These are phyloP conservation scores for Mycena capillaripes DNA, from an alignment of 768 basidiomycete genomes.

Conservation along the genomic window DNA sequence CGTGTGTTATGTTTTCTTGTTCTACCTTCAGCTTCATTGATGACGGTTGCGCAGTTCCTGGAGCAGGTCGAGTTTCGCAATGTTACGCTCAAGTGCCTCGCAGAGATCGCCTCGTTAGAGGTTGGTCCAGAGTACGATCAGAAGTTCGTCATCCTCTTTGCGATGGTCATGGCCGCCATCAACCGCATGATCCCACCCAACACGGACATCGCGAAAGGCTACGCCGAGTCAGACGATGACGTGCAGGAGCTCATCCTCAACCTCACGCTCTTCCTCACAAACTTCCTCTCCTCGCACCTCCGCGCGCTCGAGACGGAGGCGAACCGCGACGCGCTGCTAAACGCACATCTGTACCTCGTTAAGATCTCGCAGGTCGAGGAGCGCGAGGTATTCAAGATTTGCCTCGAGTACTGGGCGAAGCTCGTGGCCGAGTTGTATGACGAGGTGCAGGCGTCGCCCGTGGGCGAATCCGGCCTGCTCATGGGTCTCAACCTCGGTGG, in stretches of 20 bases:
- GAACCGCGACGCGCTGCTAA: slow-evolving; percentile 93
- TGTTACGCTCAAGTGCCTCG: slow-evolving; percentile 94
- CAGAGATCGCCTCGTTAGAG: slow-evolving; percentile 94
- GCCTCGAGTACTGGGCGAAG: slow-evolving; percentile 96
- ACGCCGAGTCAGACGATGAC: slow-evolving; percentile 87
- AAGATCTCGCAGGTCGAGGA: slow-evolving; percentile 99
- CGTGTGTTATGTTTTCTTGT: slow-evolving; percentile 63
- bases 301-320: slow-evolving; percentile 92
- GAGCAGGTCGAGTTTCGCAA: slow-evolving; percentile 98
- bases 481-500: slow-evolving; percentile 93
- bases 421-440: slow-evolving; percentile 97
- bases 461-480: slow-evolving; percentile 87
- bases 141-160: slow-evolving; percentile 97
- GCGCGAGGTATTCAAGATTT: slow-evolving; percentile 99
- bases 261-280: slow-evolving; percentile 94
- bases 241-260: slow-evolving; percentile 98
- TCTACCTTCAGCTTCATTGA: not conserved
- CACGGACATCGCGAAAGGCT: slow-evolving; percentile 94
- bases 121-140: slow-evolving; percentile 97
- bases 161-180: slow-evolving; percentile 96
- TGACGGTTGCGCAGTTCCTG: slow-evolving; percentile 75
- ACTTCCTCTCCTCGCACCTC: slow-evolving; percentile 93
- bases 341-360: slow-evolving; percentile 98
- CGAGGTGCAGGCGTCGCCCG: slow-evolving; percentile 93
- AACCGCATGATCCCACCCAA: slow-evolving; percentile 97